phyloP scores from a whole-genome alignment of 2,329 filamentous ascomycete genomes.

The Xylaria sp. region DNA sequence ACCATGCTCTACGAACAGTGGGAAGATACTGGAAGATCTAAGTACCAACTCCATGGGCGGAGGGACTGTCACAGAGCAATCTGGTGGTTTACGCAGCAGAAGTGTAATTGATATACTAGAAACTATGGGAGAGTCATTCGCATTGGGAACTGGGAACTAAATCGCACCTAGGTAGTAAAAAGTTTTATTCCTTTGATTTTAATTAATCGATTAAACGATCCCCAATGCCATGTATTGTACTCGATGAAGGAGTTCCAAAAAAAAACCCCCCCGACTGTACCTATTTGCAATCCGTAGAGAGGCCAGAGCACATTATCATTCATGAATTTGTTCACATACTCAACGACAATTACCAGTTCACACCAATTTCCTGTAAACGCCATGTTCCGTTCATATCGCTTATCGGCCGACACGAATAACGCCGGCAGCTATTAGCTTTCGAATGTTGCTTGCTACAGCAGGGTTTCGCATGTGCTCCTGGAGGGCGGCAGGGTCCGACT shows the following conservation, averaged over 20 bases:
- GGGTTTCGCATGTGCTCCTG: constrained; percentile 98
- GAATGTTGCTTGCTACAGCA: constrained; percentile 84
- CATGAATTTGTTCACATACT: constrained; percentile 20
- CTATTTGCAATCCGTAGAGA: constrained; percentile 20
- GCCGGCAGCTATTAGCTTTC: constrained; percentile 92
- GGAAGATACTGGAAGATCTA: background rate
- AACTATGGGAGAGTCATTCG: background rate
- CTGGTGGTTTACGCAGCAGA: background rate
- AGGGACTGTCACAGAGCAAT: background rate
- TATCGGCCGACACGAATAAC: constrained; percentile 80
- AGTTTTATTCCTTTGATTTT: constrained; percentile 11
- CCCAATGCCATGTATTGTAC: constrained; percentile 3
- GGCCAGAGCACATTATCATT: constrained; percentile 13
- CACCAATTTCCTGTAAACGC: constrained; percentile 34
- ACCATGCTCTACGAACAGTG: background rate
- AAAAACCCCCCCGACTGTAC: constrained; percentile 27
- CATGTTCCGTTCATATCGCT: constrained; percentile 31
- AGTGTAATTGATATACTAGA: background rate
- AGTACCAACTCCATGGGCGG: background rate
- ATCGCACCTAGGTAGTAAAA: background rate
- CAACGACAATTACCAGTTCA: constrained; percentile 21
- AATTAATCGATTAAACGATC: constrained; percentile 28
- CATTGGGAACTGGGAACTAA: background rate
- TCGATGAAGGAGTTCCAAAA: constrained; percentile 20
- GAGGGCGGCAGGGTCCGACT: constrained; percentile 89